Evolutionary conservation across 345 rosid species (phyloP).

Genomic region (Bruguiera parviflora): DNA sequence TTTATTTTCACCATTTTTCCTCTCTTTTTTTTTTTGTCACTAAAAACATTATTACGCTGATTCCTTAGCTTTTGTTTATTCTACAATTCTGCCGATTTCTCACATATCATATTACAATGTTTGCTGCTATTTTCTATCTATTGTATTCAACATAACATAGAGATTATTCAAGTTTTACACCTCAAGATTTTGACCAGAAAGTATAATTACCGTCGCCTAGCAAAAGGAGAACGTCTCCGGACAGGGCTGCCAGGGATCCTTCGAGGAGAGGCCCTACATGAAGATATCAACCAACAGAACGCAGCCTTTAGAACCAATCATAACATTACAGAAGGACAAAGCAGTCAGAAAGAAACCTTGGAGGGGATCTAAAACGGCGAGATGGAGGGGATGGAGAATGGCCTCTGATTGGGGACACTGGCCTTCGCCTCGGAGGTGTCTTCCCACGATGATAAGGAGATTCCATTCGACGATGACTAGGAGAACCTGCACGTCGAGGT

Average conservation of each 20-base stretch:
- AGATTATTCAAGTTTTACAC: neutral
- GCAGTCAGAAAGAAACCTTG: constrained; percentile 48
- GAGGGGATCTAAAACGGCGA: constrained; percentile 76
- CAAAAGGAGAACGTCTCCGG: constrained; percentile 79
- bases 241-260: constrained; percentile 87
- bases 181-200: neutral
- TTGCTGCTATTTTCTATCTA: no score
- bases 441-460: constrained; percentile 79
- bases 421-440: constrained; percentile 68
- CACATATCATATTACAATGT: no score
- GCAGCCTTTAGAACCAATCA: constrained; percentile 12
- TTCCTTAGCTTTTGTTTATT: no score
- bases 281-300: constrained; percentile 11
- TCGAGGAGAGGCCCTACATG: constrained; percentile 66
- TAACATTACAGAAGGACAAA: constrained; percentile 1
- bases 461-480: constrained; percentile 52
- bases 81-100: no score
- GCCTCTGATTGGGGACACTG: constrained; percentile 68
- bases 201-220: constrained; percentile 64
- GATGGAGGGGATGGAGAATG: constrained; percentile 77
- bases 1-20: no score
- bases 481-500: constrained; percentile 56
- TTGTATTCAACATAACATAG: no score
- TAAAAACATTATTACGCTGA: no score
- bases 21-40: no score